These are phyloP conservation scores for Camelina hispida DNA, from an alignment of 345 rosid species.

Conservation along the genomic window DNA sequence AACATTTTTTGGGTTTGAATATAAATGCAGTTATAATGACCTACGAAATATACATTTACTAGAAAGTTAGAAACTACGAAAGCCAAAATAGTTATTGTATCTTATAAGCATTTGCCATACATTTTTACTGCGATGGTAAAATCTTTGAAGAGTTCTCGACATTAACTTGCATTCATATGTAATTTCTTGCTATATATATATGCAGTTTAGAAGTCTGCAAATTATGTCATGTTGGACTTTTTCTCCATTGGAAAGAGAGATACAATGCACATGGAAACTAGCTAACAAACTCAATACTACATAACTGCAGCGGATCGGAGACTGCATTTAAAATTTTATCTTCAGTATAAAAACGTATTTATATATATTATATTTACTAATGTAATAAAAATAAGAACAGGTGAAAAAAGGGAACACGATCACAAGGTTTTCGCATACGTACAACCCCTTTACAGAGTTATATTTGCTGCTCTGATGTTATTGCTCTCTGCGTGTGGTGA, in stretches of 20 bases:
- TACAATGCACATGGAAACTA: slow-evolving; percentile 1
- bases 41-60: background rate
- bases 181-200: background rate
- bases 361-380: background rate
- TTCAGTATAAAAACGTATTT: background rate
- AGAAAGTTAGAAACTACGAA: background rate
- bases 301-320: background rate
- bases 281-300: background rate
- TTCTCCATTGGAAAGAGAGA: too few relatives aligned
- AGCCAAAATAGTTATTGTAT: background rate
- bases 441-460: slow-evolving; percentile 31
- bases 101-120: background rate
- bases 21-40: background rate
- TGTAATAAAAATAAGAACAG: slow-evolving; percentile 14
- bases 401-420: slow-evolving; percentile 30
- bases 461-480: slow-evolving; percentile 18
- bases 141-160: background rate
- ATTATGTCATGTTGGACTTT: background rate
- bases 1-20: background rate
- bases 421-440: slow-evolving; percentile 35
- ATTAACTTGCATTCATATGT: background rate
- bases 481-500: slow-evolving; percentile 24
- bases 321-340: background rate
- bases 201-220: background rate
- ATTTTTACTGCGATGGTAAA: background rate